A percentile compares a stretch with the other conserved stretches of the same genome.
Evolutionary conservation across 345 rosid species (phyloP).

Genomic region (Eucalyptus decipiens): DNA sequence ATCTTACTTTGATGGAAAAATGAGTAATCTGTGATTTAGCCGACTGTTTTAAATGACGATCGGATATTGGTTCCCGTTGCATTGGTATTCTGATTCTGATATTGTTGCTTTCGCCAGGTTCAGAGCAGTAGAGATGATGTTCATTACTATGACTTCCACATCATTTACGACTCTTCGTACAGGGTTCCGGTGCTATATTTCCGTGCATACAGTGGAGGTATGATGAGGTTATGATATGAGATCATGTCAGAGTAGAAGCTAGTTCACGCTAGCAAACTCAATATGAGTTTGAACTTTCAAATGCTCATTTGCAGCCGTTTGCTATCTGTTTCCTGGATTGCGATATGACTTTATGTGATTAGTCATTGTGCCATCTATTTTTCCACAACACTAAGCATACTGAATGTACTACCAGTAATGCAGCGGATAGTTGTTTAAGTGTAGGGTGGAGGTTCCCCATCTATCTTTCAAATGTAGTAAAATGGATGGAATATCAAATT

Average conservation of each 20-base stretch:
- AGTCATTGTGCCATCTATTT: neutral
- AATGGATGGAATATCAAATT: neutral
- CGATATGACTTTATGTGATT: neutral
- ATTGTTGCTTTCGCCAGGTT: constrained; percentile 21
- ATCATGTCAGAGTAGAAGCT: neutral
- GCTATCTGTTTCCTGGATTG: neutral
- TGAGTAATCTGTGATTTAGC: neutral
- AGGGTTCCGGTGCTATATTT: constrained; percentile 76
- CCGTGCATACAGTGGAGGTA: constrained; percentile 56
- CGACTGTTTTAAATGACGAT: neutral
- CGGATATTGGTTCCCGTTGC: neutral
- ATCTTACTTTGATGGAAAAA: neutral
- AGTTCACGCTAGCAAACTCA: neutral
- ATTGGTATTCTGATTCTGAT: neutral
- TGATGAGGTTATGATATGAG: neutral
- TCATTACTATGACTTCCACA: constrained; percentile 67
- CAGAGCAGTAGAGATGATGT: constrained; percentile 17
- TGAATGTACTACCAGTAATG: neutral
- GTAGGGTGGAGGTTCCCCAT: neutral
- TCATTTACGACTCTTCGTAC: constrained; percentile 60
- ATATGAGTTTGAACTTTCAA: neutral
- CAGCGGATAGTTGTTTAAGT: rapidly evolving
- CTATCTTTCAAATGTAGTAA: neutral
- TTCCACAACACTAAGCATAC: neutral
- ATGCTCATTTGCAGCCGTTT: neutral